Percentiles rank a stretch among this genome's conserved stretches.
Evolutionary conservation across 2,329 filamentous ascomycete genomes (phyloP).

Genomic region (Hymenoscyphus linearis): DNA sequence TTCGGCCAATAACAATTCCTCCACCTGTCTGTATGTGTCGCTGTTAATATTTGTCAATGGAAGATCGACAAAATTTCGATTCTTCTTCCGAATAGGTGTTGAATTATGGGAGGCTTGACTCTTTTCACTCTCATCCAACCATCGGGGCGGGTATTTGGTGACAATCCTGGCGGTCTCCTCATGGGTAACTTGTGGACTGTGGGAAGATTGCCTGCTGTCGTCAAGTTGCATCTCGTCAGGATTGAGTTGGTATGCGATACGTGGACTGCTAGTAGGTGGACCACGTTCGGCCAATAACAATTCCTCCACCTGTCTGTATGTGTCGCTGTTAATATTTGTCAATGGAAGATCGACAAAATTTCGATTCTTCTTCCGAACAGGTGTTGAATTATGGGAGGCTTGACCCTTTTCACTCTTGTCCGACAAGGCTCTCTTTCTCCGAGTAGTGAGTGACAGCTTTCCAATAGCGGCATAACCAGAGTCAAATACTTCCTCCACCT

Average conservation of each 20-base stretch:
- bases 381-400: neutral
- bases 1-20: neutral
- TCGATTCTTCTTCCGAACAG: conserved; percentile 1
- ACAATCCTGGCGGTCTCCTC: neutral
- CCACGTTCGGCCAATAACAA: neutral
- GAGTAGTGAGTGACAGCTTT: neutral
- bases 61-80: neutral
- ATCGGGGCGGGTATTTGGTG: neutral
- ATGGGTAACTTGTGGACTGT: neutral
- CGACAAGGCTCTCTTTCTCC: conserved; percentile 1
- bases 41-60: neutral
- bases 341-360: neutral
- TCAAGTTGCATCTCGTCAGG: neutral
- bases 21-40: neutral
- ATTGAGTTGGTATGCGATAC: neutral
- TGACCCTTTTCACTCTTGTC: neutral
- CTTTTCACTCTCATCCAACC: neutral
- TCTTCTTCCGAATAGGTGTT: conserved; percentile 2
- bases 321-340: neutral
- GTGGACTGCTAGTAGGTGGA: neutral
- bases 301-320: neutral
- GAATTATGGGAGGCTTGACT: neutral
- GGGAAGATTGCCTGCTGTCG: neutral
- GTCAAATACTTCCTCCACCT: neutral
- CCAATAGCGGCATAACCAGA: neutral